These are phyloP conservation scores for Cytospora leucostoma DNA, from an alignment of 2,329 filamentous ascomycete species.

Conservation along the genomic window DNA sequence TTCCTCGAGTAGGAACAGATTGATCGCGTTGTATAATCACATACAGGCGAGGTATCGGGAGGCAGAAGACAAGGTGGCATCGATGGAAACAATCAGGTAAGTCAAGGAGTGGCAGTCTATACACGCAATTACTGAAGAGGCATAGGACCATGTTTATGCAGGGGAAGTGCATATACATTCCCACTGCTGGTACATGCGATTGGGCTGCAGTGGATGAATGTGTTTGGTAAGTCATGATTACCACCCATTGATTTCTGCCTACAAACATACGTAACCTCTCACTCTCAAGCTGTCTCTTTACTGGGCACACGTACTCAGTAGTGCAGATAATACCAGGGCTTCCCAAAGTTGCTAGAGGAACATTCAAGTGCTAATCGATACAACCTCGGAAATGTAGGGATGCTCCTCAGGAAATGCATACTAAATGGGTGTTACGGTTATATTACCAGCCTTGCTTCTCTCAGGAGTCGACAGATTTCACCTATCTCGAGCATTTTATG, in stretches of 20 bases:
- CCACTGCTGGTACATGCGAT: neutral
- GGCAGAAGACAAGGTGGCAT: neutral
- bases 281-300: neutral
- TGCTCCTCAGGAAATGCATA: conserved; percentile 10
- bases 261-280: rapidly evolving
- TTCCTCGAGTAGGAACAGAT: neutral
- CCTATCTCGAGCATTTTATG: conserved; percentile 21
- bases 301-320: neutral
- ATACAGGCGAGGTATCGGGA: conserved; percentile 26
- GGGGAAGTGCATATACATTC: conserved; percentile 8
- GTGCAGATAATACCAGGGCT: too few species aligned
- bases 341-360: too few species aligned
- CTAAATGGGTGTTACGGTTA: conserved; percentile 9
- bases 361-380: neutral
- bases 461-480: neutral
- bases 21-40: conserved; percentile 29
- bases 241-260: too few species aligned
- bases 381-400: neutral
- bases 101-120: neutral
- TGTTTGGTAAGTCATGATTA: conserved; percentile 17
- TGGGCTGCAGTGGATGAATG: conserved; percentile 16
- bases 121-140: neutral
- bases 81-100: neutral
- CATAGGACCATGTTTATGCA: neutral
- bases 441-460: conserved; percentile 8